These are phyloP conservation scores for Fusarium marasasianum DNA, from an alignment of 2,329 filamentous ascomycete genomes.

Conservation along the genomic window DNA sequence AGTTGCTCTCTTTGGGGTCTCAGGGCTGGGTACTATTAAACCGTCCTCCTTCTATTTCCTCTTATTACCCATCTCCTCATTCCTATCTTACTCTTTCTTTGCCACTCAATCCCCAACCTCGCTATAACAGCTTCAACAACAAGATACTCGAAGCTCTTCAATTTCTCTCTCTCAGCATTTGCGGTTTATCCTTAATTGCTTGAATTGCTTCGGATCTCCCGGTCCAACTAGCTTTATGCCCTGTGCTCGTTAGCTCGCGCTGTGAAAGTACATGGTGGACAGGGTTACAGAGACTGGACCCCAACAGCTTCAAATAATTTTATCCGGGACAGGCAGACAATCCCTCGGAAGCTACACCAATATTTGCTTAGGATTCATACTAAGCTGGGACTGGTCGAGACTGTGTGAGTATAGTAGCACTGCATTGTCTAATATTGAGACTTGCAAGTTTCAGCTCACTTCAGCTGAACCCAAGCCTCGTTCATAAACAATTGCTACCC, in stretches of 20 bases:
- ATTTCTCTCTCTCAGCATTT: background rate
- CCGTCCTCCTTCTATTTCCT: constrained; percentile 10
- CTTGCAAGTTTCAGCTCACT: constrained; percentile 16
- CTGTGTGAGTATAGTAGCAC: constrained; percentile 31
- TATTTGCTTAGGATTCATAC: background rate
- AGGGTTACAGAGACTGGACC: constrained; percentile 19
- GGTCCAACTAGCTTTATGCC: constrained; percentile 25
- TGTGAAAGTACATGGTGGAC: constrained; percentile 8
- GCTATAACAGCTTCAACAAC: background rate
- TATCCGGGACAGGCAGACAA: background rate
- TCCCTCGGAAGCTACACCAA: constrained; percentile 7
- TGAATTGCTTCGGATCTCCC: constrained; percentile 26
- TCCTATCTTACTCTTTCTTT: background rate
- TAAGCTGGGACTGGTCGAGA: constrained; percentile 4
- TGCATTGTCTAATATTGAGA: constrained; percentile 14
- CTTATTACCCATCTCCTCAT: background rate
- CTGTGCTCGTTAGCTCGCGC: constrained; percentile 22
- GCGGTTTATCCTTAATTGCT: background rate
- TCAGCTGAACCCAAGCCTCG: constrained; percentile 1
- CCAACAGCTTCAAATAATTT: constrained; percentile 18
- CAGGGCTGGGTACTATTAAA: background rate
- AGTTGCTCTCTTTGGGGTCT: background rate
- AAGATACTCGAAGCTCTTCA: background rate
- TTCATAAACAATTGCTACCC: background rate
- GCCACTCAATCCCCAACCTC: background rate